Percentiles rank a stretch among this genome's conserved stretches.
Conservation (phyloP, 805 yeast species). For the Candida schatavii region DNA sequence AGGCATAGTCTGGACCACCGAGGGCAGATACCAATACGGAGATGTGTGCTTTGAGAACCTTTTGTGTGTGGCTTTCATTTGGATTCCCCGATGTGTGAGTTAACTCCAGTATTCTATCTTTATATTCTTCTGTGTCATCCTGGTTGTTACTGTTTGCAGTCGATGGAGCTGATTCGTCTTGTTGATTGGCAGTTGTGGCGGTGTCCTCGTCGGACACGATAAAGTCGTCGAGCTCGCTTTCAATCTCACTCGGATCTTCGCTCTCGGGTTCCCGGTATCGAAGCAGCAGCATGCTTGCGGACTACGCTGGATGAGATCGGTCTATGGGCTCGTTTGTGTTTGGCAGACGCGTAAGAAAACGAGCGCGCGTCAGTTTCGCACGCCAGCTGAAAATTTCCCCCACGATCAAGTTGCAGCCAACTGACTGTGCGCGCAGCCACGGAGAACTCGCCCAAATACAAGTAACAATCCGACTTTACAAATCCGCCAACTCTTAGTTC, state of each 20-base stretch:
- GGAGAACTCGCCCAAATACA: too few relatives aligned
- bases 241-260: constrained; percentile 10
- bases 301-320: too few relatives aligned
- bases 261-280: neutral
- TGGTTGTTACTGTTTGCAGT: constrained; percentile 3
- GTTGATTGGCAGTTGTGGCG: neutral
- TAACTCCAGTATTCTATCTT: constrained; percentile 22
- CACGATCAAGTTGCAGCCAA: too few relatives aligned
- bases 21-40: constrained; percentile 81
- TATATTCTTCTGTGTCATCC: constrained; percentile 13
- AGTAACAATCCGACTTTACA: too few relatives aligned
- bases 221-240: constrained; percentile 34
- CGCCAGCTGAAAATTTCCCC: too few relatives aligned
- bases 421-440: too few relatives aligned
- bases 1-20: constrained; percentile 81
- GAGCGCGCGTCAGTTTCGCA: too few relatives aligned
- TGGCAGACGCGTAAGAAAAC: too few relatives aligned
- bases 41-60: constrained; percentile 65
- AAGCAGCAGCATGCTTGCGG: neutral
- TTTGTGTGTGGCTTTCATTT: constrained; percentile 33
- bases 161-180: neutral
- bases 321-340: neutral
- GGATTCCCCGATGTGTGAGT: constrained; percentile 17
- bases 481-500: too few relatives aligned
- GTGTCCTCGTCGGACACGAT: constrained; percentile 29